phyloP scores from a whole-genome alignment of 2,329 filamentous ascomycete species.

The Cladobotryum protrusum region DNA sequence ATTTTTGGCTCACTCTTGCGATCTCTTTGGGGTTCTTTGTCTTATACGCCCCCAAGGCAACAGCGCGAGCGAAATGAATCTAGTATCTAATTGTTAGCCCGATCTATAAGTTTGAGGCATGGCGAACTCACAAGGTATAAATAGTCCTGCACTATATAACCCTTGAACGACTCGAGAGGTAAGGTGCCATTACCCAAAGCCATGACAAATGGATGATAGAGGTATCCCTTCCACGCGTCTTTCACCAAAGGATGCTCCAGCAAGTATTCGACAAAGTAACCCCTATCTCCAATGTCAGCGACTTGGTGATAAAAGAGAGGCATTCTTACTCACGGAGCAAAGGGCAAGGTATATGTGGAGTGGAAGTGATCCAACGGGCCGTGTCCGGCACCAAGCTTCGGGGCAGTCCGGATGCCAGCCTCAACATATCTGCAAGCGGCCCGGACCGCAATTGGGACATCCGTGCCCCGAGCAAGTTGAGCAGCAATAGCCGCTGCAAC shows the following conservation, averaged over 20 bases:
- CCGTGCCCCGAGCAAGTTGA: conserved; percentile 57
- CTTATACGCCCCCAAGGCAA: conserved; percentile 82
- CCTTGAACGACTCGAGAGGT: conserved; percentile 71
- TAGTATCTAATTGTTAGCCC: conserved; percentile 27
- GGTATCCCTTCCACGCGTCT: conserved; percentile 66
- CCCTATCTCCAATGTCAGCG: conserved; percentile 36
- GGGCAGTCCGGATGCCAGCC: conserved; percentile 60
- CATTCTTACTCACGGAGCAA: conserved; percentile 48
- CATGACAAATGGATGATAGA: conserved; percentile 76
- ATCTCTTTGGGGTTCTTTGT: conserved; percentile 68
- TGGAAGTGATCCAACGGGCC: conserved; percentile 77
- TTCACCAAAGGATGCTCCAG: conserved; percentile 70
- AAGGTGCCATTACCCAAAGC: conserved; percentile 70
- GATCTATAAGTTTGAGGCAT: background rate
- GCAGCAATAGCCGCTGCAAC: conserved; percentile 63
- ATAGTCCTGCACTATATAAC: conserved; percentile 89
- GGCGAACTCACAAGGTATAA: conserved; percentile 63
- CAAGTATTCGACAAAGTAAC: conserved; percentile 77
- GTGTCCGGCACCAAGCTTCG: conserved; percentile 57
- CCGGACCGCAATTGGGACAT: conserved; percentile 54
- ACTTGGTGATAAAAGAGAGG: background rate
- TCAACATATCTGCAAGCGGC: conserved; percentile 67
- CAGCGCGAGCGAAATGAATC: conserved; percentile 83
- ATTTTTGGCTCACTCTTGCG: conserved; percentile 48
- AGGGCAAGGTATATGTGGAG: conserved; percentile 61